phyloP scores from a whole-genome alignment of 345 rosid genomes.

The Anastatica hierochuntica region DNA sequence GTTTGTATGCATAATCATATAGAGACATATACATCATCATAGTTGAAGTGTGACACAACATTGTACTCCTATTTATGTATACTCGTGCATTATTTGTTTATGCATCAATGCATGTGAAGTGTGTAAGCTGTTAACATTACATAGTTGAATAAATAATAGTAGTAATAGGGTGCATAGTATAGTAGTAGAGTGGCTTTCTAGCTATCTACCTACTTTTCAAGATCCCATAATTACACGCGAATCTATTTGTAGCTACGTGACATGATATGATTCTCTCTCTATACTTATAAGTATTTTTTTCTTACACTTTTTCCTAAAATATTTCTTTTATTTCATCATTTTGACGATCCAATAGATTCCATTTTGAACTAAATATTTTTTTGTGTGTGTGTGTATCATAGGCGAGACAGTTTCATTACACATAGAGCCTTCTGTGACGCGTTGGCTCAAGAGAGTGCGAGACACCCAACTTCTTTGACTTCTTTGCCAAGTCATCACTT shows the following conservation, averaged over 20 bases:
- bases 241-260: slow-evolving; percentile 27
- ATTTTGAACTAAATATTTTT: not conserved
- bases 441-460: slow-evolving; percentile 68
- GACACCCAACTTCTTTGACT: slow-evolving; percentile 52
- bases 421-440: slow-evolving; percentile 85
- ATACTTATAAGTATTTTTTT: slow-evolving; percentile 1
- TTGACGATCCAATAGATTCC: slow-evolving; percentile 28
- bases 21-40: slow-evolving; percentile 16
- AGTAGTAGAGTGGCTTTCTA: slow-evolving; percentile 20
- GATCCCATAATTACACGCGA: slow-evolving; percentile 33
- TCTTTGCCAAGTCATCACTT: slow-evolving; percentile 46
- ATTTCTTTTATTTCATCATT: slow-evolving; percentile 15
- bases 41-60: slow-evolving; percentile 26
- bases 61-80: slow-evolving; percentile 27
- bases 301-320: slow-evolving; percentile 11
- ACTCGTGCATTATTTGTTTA: slow-evolving; percentile 16
- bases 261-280: slow-evolving; percentile 27
- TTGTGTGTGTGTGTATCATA: slow-evolving; percentile 16
- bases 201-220: slow-evolving; percentile 23
- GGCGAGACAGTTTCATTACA: slow-evolving; percentile 77
- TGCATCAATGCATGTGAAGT: slow-evolving; percentile 24
- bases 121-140: slow-evolving; percentile 14
- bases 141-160: not conserved
- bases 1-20: slow-evolving; percentile 10
- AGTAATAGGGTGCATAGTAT: slow-evolving; percentile 7